Evolutionary conservation across 2,329 filamentous ascomycete genomes (phyloP).

Genomic region (Paracoccidioides lutzii): DNA sequence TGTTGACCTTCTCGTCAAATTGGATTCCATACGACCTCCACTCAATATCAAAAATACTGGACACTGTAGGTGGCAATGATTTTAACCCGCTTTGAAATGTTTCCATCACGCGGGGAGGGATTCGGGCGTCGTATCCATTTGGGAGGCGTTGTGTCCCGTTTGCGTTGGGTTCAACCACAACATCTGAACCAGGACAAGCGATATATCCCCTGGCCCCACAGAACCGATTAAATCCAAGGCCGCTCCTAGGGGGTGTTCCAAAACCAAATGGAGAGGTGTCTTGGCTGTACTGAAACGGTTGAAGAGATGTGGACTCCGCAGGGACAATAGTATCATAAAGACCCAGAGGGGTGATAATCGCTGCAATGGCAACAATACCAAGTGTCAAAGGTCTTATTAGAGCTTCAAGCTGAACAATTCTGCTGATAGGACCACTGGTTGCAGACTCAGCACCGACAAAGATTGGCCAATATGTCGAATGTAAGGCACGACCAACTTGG

Average conservation of each 20-base stretch:
- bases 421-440: constrained; percentile 20
- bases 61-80: constrained; percentile 20
- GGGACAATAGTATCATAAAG: constrained; percentile 30
- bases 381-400: constrained; percentile 18
- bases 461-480: constrained; percentile 32
- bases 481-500: constrained; percentile 25
- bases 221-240: constrained; percentile 21
- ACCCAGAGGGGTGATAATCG: constrained; percentile 37
- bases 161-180: constrained; percentile 11
- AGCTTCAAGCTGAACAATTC: constrained; percentile 15
- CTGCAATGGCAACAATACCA: constrained; percentile 30
- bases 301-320: constrained; percentile 5
- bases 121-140: constrained; percentile 19
- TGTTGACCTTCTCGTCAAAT: constrained; percentile 16
- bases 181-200: constrained; percentile 16
- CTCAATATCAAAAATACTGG: constrained; percentile 35
- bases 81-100: constrained; percentile 28
- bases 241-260: constrained; percentile 27
- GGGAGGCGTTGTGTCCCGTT: constrained; percentile 14
- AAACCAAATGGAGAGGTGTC: constrained; percentile 28
- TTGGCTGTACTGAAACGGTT: constrained; percentile 26
- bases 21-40: constrained; percentile 18
- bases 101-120: constrained; percentile 24
- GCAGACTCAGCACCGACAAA: constrained; percentile 30
- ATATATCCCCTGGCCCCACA: constrained; percentile 16